Evolutionary conservation across 1,284 basidiomycete species (phyloP).

Genomic region (Microbotryum intermedium): DNA sequence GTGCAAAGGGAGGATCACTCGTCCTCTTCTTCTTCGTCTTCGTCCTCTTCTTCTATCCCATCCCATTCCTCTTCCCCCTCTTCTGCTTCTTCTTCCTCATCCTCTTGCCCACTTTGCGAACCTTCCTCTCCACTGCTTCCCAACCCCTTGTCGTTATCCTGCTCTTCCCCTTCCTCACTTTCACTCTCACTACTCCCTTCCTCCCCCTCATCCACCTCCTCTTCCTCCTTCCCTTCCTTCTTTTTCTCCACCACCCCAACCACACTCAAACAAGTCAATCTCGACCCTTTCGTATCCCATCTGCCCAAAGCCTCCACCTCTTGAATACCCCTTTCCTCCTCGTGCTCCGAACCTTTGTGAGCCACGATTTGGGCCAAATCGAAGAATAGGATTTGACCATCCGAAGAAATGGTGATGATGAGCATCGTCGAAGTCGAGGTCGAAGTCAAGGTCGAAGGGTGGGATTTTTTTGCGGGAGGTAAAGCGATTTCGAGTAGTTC

Average conservation of each 20-base stretch:
- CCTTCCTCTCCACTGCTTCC: constrained; percentile 15
- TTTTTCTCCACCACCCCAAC: constrained; percentile 38
- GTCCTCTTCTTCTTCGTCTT: constrained; percentile 1
- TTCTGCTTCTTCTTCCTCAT: constrained; percentile 37
- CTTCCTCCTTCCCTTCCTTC: constrained; percentile 39
- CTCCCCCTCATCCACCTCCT: not conserved
- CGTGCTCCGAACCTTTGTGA: not conserved
- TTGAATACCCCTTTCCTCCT: constrained; percentile 19
- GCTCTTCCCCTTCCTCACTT: constrained; percentile 44
- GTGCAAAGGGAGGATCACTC: not conserved
- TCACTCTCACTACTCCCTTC: constrained; percentile 19
- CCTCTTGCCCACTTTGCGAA: constrained; percentile 21
- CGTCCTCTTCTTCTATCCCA: constrained; percentile 1
- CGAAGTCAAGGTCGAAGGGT: constrained; percentile 13
- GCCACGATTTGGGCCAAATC: constrained; percentile 51
- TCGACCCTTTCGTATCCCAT: constrained; percentile 75
- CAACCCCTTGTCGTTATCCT: constrained; percentile 19
- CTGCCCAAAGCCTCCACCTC: constrained; percentile 52
- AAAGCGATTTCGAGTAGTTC: constrained; percentile 54
- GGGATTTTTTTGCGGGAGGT: constrained; percentile 40
- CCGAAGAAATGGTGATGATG: constrained; percentile 67
- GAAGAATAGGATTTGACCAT: constrained; percentile 71
- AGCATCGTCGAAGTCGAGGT: constrained; percentile 48
- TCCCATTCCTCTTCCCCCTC: constrained; percentile 27
- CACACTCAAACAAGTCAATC: constrained; percentile 60